These are phyloP conservation scores for Carex littledalei DNA, from an alignment of 176 grass and related monocot genomes.

Conservation along the genomic window DNA sequence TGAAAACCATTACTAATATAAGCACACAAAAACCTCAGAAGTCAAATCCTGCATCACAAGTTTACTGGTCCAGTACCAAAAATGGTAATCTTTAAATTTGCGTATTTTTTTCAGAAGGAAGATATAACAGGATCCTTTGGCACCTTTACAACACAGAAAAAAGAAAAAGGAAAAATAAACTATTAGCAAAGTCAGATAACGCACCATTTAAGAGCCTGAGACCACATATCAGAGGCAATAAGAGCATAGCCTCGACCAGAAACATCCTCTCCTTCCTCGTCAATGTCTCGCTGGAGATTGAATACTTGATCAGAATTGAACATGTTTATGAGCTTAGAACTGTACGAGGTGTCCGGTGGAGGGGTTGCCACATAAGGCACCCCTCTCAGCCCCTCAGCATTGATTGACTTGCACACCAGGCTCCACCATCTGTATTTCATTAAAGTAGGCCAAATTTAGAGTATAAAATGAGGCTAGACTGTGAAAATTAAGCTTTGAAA, in stretches of 20 bases:
- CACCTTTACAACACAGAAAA: not conserved
- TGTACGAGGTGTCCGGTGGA: conserved; percentile 6
- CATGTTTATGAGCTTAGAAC: conserved; percentile 49
- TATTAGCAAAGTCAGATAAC: not conserved
- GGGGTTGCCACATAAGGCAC: conserved; percentile 37
- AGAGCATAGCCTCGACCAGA: conserved; percentile 53
- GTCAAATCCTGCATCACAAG: not conserved
- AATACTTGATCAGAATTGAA: conserved; percentile 58
- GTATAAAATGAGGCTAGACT: not conserved
- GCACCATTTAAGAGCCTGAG: conserved; percentile 46
- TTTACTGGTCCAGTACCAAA: not conserved
- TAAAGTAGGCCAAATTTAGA: not conserved
- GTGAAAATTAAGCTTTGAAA: not conserved
- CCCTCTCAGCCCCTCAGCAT: conserved; percentile 33
- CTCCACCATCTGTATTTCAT: conserved; percentile 62
- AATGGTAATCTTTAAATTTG: not conserved
- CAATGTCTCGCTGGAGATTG: conserved; percentile 50
- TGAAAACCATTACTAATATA: not conserved
- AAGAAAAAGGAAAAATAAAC: not conserved
- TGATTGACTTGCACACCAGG: conserved; percentile 37
- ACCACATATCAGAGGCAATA: conserved; percentile 45
- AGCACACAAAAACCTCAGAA: not conserved
- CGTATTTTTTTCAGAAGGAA: not conserved
- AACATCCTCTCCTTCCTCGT: not conserved
- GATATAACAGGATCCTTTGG: not conserved